Evolutionary conservation across 2,329 filamentous ascomycete species (phyloP), one percentile per base, ranked within the genome.

Genomic region (Berkeleyomyces basicola): DNA sequence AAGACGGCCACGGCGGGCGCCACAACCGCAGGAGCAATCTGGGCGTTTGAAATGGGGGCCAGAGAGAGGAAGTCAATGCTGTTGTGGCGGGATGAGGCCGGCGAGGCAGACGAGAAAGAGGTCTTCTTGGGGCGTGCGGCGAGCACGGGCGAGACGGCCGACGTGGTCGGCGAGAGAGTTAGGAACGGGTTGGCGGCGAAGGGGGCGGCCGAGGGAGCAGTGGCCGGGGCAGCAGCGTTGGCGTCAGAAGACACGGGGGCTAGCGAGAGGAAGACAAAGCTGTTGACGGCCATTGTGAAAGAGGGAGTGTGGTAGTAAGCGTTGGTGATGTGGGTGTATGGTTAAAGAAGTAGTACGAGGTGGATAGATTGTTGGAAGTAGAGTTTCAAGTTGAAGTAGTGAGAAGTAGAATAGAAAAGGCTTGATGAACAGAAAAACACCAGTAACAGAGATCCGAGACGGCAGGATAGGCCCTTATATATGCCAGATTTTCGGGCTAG

Each of bases 111-210:
- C 7, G 37, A 23, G 33, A 59, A 42, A 46, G 43, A 39, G 11
- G 53, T 10, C 43, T 39, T 51, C 46, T 39, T 43, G 46, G 59
- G 70, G 61, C 62, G 7, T 65, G 70, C 69, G 37, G 73, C 74
- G 53, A 72, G 70, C 69, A 74, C 75, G 61, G 81, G 80, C 72
- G 81, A 82, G 33, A 78, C 81, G 64, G 74, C 71, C 14, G 81
- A 84, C 39, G 78, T 82, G 68, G 76, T 76, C 47, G 82, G 82
- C n/a, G 79, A 80, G 59, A 84, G 76, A 39, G 78, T 76, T 66
- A 84, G 77, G 74, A 84, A 84, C 2, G 49, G 61, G 61, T 61
- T 61, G 62, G 49, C 43, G 9, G 40, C 6, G 33, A 9, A 40
- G 46, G 49, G 62, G 49, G 10, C 40, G 58, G 43, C 61, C 7